Evolutionary conservation across 1,284 basidiomycete genomes (phyloP).

Genomic region (Macrocystidia cucumis): DNA sequence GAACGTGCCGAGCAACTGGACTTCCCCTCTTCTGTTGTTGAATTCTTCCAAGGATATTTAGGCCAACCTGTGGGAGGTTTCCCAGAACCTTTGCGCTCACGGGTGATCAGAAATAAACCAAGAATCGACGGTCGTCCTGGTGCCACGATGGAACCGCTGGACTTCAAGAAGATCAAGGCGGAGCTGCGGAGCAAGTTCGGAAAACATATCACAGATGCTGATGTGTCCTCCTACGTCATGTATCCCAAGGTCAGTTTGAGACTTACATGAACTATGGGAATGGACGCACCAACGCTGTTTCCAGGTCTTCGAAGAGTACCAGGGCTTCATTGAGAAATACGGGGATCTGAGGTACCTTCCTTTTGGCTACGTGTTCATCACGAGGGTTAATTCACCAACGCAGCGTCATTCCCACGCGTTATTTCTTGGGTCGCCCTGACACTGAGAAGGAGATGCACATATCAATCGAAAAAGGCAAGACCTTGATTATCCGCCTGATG

Average conservation of each 20-base stretch:
- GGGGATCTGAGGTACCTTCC: slow-evolving; percentile 80
- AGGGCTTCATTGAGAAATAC: slow-evolving; percentile 90
- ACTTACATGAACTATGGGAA: slow-evolving; percentile 6
- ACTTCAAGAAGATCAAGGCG: slow-evolving; percentile 94
- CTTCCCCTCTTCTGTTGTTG: slow-evolving; percentile 95
- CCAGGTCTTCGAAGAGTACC: slow-evolving; percentile 96
- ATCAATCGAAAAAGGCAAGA: slow-evolving; percentile 96
- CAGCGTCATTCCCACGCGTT: slow-evolving; percentile 91
- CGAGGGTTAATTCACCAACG: slow-evolving; percentile 2
- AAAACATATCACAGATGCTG: slow-evolving; percentile 86
- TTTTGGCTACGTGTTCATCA: background rate
- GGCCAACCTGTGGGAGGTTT: slow-evolving; percentile 97
- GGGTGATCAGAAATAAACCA: slow-evolving; percentile 91
- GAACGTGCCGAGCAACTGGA: slow-evolving; percentile 86
- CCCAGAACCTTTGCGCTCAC: slow-evolving; percentile 91
- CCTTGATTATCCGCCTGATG: slow-evolving; percentile 92
- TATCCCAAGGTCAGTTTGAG: slow-evolving; percentile 71
- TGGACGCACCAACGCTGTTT: slow-evolving; percentile 8
- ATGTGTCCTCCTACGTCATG: slow-evolving; percentile 95
- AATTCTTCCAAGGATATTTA: slow-evolving; percentile 97
- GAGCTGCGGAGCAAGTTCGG: slow-evolving; percentile 93
- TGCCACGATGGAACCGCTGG: slow-evolving; percentile 77
- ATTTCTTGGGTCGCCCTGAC: slow-evolving; percentile 91
- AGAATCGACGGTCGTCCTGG: slow-evolving; percentile 94
- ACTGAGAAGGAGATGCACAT: slow-evolving; percentile 96